Percentiles rank a stretch among this genome's conserved stretches.
These are phyloP conservation scores for Debaryomyces hansenii DNA, from an alignment of 805 yeast genomes.

Conservation along the genomic window DNA sequence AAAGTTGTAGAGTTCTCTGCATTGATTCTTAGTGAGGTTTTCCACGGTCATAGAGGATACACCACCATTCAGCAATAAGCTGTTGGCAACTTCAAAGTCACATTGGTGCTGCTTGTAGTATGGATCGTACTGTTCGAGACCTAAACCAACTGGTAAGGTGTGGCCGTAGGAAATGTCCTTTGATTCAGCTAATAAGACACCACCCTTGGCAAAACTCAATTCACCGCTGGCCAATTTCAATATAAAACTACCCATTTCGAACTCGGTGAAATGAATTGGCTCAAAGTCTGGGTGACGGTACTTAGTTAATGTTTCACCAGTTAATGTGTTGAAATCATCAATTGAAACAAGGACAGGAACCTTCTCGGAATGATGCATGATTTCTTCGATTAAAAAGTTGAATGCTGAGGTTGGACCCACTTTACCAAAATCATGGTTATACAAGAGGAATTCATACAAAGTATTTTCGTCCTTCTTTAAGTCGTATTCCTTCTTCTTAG, in stretches of 20 bases:
- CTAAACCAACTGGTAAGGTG: conserved; percentile 63
- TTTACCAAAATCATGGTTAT: conserved; percentile 39
- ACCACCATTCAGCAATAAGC: conserved; percentile 40
- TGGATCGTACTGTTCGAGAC: conserved; percentile 51
- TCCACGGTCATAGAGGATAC: conserved; percentile 24
- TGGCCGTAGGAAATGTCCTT: conserved; percentile 50
- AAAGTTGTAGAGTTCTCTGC: conserved; percentile 30
- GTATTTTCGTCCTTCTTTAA: conserved; percentile 35
- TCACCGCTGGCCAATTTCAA: conserved; percentile 57
- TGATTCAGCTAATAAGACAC: conserved; percentile 62
- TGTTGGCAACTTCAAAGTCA: conserved; percentile 55
- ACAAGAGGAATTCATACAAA: conserved; percentile 46
- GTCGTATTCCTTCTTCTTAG: conserved; percentile 30
- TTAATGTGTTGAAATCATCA: conserved; percentile 70
- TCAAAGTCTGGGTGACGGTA: conserved; percentile 60
- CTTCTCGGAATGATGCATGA: conserved; percentile 44
- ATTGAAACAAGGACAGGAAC: conserved; percentile 67
- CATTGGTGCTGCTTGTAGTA: conserved; percentile 51
- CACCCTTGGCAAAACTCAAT: conserved; percentile 55
- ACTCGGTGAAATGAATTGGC: conserved; percentile 56
- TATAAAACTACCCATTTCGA: conserved; percentile 63
- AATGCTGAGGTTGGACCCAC: conserved; percentile 47
- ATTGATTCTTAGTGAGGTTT: conserved; percentile 30
- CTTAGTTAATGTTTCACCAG: conserved; percentile 53
- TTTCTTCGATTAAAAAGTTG: conserved; percentile 54